Evolutionary conservation across 768 basidiomycete genomes (phyloP).

Genomic region (Amyloporia xantha): DNA sequence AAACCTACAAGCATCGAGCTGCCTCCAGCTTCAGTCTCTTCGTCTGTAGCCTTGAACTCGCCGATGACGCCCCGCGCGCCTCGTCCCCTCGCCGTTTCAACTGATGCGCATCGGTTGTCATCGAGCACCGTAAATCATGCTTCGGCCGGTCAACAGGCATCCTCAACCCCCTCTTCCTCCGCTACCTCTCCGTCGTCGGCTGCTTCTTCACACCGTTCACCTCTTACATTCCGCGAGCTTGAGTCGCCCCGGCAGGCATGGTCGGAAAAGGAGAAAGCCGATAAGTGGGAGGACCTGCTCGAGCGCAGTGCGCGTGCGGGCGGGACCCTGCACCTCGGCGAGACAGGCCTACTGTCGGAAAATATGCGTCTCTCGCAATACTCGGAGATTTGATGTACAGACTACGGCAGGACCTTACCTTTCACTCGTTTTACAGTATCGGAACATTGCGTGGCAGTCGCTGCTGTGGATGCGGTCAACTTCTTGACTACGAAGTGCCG

Average conservation of each 20-base stretch:
- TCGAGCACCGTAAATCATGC: conserved; percentile 16
- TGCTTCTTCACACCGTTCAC: conserved; percentile 20
- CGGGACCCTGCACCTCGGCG: conserved; percentile 59
- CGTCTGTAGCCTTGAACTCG: conserved; percentile 1
- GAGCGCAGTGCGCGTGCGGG: conserved; percentile 63
- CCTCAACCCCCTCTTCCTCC: conserved; percentile 18
- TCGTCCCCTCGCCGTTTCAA: conserved; percentile 5
- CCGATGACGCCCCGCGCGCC: conserved; percentile 17
- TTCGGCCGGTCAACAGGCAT: conserved; percentile 20
- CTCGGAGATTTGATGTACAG: neutral
- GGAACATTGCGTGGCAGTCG: no score
- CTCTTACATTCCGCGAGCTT: conserved; percentile 45
- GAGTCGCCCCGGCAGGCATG: conserved; percentile 32
- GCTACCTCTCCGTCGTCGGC: conserved; percentile 19
- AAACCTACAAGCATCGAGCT: conserved; percentile 12
- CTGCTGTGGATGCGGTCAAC: no score
- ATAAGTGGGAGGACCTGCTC: conserved; percentile 64
- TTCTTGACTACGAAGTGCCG: no score
- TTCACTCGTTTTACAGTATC: no score
- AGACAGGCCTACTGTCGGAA: conserved; percentile 39
- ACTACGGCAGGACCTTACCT: neutral
- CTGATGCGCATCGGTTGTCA: conserved; percentile 7
- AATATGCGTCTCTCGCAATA: conserved; percentile 6
- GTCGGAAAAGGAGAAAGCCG: conserved; percentile 65
- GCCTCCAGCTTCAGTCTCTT: conserved; percentile 1